Evolutionary conservation across 2,329 filamentous ascomycete species (phyloP).

Genomic region (Colletotrichum cereale): DNA sequence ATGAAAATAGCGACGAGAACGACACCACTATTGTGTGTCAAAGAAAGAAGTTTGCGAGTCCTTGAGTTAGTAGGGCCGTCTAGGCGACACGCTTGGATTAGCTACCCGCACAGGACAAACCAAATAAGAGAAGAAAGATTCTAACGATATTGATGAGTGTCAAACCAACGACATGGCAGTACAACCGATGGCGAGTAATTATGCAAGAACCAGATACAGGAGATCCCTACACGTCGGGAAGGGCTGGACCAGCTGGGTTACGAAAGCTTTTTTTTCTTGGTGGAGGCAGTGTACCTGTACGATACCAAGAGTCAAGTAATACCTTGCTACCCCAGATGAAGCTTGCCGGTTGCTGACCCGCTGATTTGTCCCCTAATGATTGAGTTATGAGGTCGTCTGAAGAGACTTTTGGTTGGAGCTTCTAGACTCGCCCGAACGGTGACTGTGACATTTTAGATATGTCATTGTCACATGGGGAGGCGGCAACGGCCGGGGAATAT

Average conservation of each 20-base stretch:
- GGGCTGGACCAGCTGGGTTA: neutral
- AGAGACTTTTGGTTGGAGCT: neutral
- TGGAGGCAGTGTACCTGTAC: neutral
- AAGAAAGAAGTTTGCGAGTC: neutral
- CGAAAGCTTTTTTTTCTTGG: neutral
- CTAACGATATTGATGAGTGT: neutral
- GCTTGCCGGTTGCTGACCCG: neutral
- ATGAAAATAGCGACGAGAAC: neutral
- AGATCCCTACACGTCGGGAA: neutral
- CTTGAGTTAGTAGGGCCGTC: neutral
- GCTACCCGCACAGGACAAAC: no score
- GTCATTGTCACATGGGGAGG: conserved; percentile 39
- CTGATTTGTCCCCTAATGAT: neutral
- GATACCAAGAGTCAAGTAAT: neutral
- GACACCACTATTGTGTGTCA: neutral
- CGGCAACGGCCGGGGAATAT: conserved; percentile 20
- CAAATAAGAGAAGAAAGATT: neutral
- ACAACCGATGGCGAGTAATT: neutral
- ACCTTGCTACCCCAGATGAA: neutral
- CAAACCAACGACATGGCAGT: neutral
- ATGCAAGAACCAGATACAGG: neutral
- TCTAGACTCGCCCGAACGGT: conserved; percentile 20
- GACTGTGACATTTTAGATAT: conserved; percentile 14
- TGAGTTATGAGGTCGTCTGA: conserved; percentile 13
- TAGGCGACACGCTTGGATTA: neutral